Conservation (phyloP, 768 basidiomycete species). For the Kwoniella sp. region DNA sequence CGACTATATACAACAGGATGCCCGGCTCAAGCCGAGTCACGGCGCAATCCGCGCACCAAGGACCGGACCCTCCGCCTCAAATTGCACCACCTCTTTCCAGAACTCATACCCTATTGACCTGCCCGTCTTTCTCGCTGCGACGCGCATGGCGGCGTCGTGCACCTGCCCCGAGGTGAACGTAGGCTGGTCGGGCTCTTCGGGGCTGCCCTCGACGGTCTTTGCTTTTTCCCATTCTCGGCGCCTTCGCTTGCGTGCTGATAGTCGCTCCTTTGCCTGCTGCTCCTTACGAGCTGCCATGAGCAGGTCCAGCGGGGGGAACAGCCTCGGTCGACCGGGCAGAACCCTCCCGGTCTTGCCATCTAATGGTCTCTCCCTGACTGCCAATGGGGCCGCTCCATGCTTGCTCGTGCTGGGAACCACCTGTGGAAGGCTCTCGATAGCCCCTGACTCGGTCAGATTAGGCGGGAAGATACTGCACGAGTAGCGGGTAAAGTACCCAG, state of each 20-base stretch:
- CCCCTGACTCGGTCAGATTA: background rate
- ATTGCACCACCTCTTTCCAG: conserved; percentile 11
- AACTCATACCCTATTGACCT: conserved; percentile 2
- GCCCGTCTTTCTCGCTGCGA: conserved; percentile 1
- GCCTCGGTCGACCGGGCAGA: background rate
- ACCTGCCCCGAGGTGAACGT: too few species aligned
- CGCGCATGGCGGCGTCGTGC: conserved; percentile 1
- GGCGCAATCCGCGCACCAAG: too few species aligned
- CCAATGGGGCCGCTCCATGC: too few species aligned
- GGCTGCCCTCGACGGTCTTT: background rate
- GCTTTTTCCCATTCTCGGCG: background rate
- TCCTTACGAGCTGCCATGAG: too few species aligned
- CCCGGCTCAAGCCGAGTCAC: too few species aligned
- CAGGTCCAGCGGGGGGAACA: background rate
- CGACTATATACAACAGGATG: too few species aligned
- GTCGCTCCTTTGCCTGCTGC: background rate
- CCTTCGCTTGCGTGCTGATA: background rate
- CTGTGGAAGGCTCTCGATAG: too few species aligned
- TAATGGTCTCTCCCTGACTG: background rate
- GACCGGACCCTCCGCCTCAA: conserved; percentile 11
- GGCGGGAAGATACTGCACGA: conserved; percentile 24
- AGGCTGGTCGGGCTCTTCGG: too few species aligned
- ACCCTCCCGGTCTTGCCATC: background rate
- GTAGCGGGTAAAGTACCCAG: background rate
- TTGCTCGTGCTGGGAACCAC: too few species aligned